These are phyloP conservation scores for Colletotrichum lindemuthianum DNA, from an alignment of 2,329 filamentous ascomycete species.

Conservation along the genomic window DNA sequence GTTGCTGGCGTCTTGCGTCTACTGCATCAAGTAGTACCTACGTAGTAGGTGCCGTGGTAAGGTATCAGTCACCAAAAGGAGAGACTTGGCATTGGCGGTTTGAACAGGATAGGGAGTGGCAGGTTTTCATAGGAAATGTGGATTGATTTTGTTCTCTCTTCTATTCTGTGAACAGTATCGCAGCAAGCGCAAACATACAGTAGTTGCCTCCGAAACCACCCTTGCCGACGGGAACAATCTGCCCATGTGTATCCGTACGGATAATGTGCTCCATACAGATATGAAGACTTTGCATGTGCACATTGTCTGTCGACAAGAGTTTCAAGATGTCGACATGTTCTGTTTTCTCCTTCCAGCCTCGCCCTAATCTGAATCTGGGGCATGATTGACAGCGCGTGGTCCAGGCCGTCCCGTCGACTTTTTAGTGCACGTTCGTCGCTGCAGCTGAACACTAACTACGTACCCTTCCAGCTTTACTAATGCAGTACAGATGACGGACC, in stretches of 20 bases:
- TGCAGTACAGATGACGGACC: conserved; percentile 26
- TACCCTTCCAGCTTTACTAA: neutral
- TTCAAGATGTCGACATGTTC: too few relatives aligned
- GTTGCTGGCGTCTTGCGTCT: neutral
- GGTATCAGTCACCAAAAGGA: conserved; percentile 2
- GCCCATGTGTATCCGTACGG: too few relatives aligned
- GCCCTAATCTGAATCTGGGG: conserved; percentile 8
- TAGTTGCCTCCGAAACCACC: too few relatives aligned
- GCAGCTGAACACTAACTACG: neutral
- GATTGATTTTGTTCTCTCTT: neutral
- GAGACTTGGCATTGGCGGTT: too few relatives aligned
- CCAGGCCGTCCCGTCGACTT: conserved; percentile 19
- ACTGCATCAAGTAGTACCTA: too few relatives aligned
- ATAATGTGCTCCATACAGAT: too few relatives aligned
- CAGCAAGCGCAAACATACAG: too few relatives aligned
- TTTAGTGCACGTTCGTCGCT: conserved; percentile 26
- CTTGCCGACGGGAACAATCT: too few relatives aligned
- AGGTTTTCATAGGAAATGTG: neutral
- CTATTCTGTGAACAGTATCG: too few relatives aligned
- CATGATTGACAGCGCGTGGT: conserved; percentile 22
- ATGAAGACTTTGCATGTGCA: too few relatives aligned
- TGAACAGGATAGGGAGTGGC: too few relatives aligned
- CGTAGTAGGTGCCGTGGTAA: neutral
- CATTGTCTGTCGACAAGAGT: too few relatives aligned
- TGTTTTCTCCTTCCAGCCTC: conserved; percentile 23